Percentiles rank a stretch among this genome's conserved stretches.
Conservation (phyloP, 1,284 basidiomycete genomes). For the Mycena sp. region DNA sequence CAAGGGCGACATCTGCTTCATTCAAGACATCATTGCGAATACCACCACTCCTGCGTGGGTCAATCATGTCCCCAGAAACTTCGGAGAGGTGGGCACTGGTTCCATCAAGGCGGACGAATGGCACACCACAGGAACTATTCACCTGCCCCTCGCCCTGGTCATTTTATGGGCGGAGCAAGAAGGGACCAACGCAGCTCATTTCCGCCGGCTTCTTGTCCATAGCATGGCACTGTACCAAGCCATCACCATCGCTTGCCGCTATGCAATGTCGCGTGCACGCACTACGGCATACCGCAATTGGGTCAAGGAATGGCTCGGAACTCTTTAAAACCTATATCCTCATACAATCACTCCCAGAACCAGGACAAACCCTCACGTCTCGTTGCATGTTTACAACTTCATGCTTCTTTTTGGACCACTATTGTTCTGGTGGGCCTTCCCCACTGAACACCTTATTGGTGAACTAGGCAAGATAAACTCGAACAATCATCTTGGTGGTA, state of each 20-base stretch:
- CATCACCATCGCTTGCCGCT: slow-evolving; percentile 22
- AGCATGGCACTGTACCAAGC: slow-evolving; percentile 41
- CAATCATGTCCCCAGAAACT: slow-evolving; percentile 41
- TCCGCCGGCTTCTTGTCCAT: slow-evolving; percentile 32
- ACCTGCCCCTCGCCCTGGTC: slow-evolving; percentile 44
- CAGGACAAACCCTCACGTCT: slow-evolving; percentile 36
- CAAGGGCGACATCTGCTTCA: slow-evolving; percentile 5
- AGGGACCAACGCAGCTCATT: slow-evolving; percentile 7
- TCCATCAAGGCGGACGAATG: slow-evolving; percentile 50
- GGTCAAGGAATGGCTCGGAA: slow-evolving; percentile 33
- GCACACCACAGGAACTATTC: slow-evolving; percentile 40
- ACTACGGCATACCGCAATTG: too few relatives aligned
- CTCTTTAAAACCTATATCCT: slow-evolving; percentile 33
- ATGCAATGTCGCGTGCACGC: slow-evolving; percentile 19
- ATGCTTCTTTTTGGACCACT: slow-evolving; percentile 40
- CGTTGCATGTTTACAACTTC: slow-evolving; percentile 46
- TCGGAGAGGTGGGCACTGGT: slow-evolving; percentile 41
- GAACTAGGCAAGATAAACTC: neutral
- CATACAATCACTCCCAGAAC: too few relatives aligned
- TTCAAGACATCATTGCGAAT: slow-evolving; percentile 37
- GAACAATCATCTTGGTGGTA: slow-evolving; percentile 41
- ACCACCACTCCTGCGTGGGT: slow-evolving; percentile 45
- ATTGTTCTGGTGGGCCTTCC: slow-evolving; percentile 11
- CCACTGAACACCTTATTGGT: slow-evolving; percentile 5
- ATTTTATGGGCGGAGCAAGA: slow-evolving; percentile 36